Base-by-base conservation (phyloP, 1,139 yeast species). In the Zygotorulaspora mrakii region DNA sequence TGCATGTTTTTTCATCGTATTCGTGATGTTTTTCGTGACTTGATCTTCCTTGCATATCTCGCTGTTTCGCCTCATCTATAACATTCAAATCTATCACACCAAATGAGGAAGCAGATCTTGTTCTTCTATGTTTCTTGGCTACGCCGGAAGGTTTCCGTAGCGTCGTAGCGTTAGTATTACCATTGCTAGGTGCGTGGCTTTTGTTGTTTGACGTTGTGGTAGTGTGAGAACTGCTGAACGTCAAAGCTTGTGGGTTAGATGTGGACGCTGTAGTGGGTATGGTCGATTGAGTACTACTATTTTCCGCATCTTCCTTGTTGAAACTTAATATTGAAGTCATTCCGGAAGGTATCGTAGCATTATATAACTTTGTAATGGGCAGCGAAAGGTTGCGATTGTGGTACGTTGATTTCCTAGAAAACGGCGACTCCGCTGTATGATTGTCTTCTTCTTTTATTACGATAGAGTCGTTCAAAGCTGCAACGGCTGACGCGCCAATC, bases 401-500 rank as follows among this genome's bases (percentile, higher is more conserved):
- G 16, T 27, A 17, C 18, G 17, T 26, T 12, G 35, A 22, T 30
- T 42, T 43, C 20, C 33, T 37, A 11, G 37, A 18, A 13, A 41
- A 32, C 9, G 48, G 48, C 1, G 47, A 37, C 13, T 29, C 26
- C 22, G 13, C 17, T 1, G 32, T 18, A 3, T 25, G 30, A 7
- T 24, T 66, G 49, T 46, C 54, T 37, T 59, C 69, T 46, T 54
- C 65, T 49, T 43, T 65, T 45, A 40, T 54, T 30, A 17, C 45
- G 18, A 60, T 50, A 24, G 60, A 59, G 17, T 54, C 56, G 37
- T 58, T 60, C 32, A 78, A 60, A 33, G 73, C 73, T 1, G 86
- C 82, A 1, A 81, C 84, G 0, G 87, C 86, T 17, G 74, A 76
- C 1, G 87, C 87, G 1, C 88, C 88, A 8, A 80, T 69, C 52